Base-by-base conservation (phyloP, 2,329 filamentous ascomycete species). In the Apiospora malaysiana region DNA sequence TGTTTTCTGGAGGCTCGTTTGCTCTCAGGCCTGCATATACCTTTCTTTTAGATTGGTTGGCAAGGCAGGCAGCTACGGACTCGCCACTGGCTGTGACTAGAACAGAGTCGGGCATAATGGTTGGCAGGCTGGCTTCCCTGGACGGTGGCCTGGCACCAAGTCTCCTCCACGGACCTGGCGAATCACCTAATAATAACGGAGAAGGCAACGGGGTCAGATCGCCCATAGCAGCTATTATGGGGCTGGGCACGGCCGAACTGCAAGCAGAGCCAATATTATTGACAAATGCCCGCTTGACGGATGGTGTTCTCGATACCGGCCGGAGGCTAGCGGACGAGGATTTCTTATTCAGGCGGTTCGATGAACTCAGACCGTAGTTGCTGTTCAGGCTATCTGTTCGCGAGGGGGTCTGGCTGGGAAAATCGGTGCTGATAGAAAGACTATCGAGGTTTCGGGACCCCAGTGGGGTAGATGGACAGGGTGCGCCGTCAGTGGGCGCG, bases 121-220 rank as follows among this genome's bases (percentile, higher is more conserved):
- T 76, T 46, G 78, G 77, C 49, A 80, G 73, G 66, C 79, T 78
- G 42, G 81, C 80, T 5, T 88, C 88, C 74, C 82, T 82, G 47
- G 85, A 91, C 68, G 81, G 80, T 43, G 84, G 85, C 67, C 85
- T 83, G 43, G 83, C 80, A 70, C 80, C 80, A 70, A 90, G 80
- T 78, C 84, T 85, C 79, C 86, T 90, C 91, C 91, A 91, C 27
- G 91, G 90, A 37, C 91, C 90, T 16, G 90, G 89, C 1, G 91
- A 92, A 76, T 91, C 90, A 73, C 84, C 84, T 5, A 86, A 86
- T 76, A 92, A 85, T 65, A 95, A 85, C 4, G 93, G 93, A 27
- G 93, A 95, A 2, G 93, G 93, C 45, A 96, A 83, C 70, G 93
- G 93, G 4, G 93, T 95, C 73, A 96, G 83, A 79, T 94, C 92